Evolutionary conservation across 768 basidiomycete species (phyloP).

Genomic region (Psilocybe azurescens): DNA sequence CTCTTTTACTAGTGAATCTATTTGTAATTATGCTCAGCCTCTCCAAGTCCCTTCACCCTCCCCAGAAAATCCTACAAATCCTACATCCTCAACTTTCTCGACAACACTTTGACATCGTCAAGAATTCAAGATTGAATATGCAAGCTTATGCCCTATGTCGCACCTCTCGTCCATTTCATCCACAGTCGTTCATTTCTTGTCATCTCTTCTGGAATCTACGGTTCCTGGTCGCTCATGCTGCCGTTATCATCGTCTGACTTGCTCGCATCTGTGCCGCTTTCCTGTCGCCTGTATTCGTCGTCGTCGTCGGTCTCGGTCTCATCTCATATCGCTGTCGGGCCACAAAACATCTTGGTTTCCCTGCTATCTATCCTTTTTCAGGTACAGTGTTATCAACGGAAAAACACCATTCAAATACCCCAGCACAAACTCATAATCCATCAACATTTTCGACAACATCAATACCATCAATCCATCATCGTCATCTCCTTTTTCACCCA

Average conservation of each 20-base stretch:
- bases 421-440: background rate
- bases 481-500: background rate
- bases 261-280: too few species aligned
- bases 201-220: background rate
- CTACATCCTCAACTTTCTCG: background rate
- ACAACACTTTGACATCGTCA: constrained; percentile 5
- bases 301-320: background rate
- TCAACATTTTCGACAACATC: background rate
- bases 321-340: constrained; percentile 2
- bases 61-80: background rate
- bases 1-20: background rate
- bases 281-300: background rate
- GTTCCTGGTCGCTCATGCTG: background rate
- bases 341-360: constrained; percentile 5
- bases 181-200: constrained; percentile 2
- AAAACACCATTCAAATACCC: constrained; percentile 4
- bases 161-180: constrained; percentile 7
- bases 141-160: constrained; percentile 1
- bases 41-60: background rate
- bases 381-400: constrained; percentile 8
- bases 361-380: constrained; percentile 2
- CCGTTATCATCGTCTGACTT: too few species aligned
- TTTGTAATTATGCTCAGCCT: background rate
- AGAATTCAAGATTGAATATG: background rate
- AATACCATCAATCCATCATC: constrained; percentile 2